Evolutionary conservation across 2,329 filamentous ascomycete species (phyloP).

Genomic region (Colletotrichum aenigma): DNA sequence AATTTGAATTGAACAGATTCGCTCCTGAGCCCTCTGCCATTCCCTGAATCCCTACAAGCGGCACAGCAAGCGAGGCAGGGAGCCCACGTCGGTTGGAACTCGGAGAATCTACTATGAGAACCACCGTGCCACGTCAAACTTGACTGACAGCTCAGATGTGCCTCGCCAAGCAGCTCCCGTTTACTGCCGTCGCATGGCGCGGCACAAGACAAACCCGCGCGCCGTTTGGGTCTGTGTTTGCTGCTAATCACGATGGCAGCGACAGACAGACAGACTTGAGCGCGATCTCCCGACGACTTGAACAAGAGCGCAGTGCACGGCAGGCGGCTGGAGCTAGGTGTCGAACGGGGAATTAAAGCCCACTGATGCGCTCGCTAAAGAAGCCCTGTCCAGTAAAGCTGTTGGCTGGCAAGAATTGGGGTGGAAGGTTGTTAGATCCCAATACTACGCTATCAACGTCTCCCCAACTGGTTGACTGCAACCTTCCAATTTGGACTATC

Average conservation of each 20-base stretch:
- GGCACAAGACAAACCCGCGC: not conserved
- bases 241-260: not conserved
- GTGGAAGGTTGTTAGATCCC: not conserved
- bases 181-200: not conserved
- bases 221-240: not conserved
- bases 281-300: not conserved
- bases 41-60: not conserved
- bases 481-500: not conserved
- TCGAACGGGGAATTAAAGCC: not conserved
- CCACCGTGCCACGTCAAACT: not conserved
- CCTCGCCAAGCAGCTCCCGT: not conserved
- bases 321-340: not conserved
- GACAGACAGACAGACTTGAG: not conserved
- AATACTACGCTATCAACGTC: not conserved
- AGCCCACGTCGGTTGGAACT: not conserved
- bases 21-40: not conserved
- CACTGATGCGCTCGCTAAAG: conserved; percentile 12
- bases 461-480: not conserved
- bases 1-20: not conserved
- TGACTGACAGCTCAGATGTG: not conserved
- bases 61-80: not conserved
- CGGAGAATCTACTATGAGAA: not conserved
- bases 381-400: not conserved
- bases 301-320: not conserved
- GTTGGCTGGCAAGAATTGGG: not conserved